A percentile compares a stretch with the other conserved stretches of the same genome.
Conservation (phyloP, 2,329 filamentous ascomycete genomes). For the Venturia effusa region DNA sequence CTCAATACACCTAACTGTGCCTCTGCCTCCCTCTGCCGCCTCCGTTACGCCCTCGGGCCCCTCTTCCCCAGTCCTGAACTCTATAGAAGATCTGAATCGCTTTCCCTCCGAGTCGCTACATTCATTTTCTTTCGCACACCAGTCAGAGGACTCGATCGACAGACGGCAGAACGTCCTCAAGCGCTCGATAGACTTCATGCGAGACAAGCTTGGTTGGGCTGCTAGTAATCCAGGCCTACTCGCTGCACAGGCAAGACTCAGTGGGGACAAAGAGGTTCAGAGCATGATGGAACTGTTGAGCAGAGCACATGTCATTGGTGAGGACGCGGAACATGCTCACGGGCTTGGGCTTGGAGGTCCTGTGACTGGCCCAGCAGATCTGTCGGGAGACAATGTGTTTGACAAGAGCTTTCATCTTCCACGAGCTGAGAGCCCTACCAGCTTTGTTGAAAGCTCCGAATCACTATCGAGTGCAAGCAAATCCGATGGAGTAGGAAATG, state of each 20-base stretch:
- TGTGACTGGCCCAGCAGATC: slow-evolving; percentile 66
- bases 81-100: slow-evolving; percentile 77
- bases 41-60: slow-evolving; percentile 42
- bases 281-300: slow-evolving; percentile 83
- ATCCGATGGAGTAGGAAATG: neutral
- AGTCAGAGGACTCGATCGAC: slow-evolving; percentile 84
- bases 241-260: slow-evolving; percentile 70
- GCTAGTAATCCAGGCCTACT: slow-evolving; percentile 64
- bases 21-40: slow-evolving; percentile 39
- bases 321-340: slow-evolving; percentile 47
- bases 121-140: slow-evolving; percentile 95
- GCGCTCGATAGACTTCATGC: slow-evolving; percentile 92
- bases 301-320: slow-evolving; percentile 66
- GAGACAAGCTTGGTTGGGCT: slow-evolving; percentile 77
- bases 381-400: slow-evolving; percentile 70
- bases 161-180: slow-evolving; percentile 89
- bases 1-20: slow-evolving; percentile 59
- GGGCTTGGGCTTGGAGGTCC: slow-evolving; percentile 47
- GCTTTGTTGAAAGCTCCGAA: slow-evolving; percentile 16
- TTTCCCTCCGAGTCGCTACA: slow-evolving; percentile 95
- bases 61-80: slow-evolving; percentile 54
- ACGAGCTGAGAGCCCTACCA: slow-evolving; percentile 33
- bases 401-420: slow-evolving; percentile 62
- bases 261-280: slow-evolving; percentile 77
- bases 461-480: slow-evolving; percentile 1